Base-by-base conservation (phyloP, 495 filamentous ascomycete species). In the Penicillium bovifimosum region DNA sequence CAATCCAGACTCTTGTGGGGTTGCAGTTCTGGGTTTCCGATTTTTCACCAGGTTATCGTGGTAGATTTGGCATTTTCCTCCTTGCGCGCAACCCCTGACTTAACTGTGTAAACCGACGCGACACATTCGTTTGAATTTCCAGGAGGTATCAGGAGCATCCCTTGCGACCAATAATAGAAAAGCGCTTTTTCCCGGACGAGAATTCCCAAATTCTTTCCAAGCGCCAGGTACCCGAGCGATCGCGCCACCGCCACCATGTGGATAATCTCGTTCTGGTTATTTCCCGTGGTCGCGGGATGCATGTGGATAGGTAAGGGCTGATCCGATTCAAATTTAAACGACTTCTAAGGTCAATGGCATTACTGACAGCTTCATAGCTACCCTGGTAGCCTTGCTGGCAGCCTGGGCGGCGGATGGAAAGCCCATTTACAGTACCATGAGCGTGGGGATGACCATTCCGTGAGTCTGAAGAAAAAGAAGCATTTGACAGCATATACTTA, bases 231-330 rank as follows among this genome's bases (percentile, higher is more conserved):
- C 44, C 44, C 32, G 24, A 36, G 33, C 7, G 45, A 33, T 47
- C 45, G 24, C 20, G 20, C 28, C 18, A 10, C 1, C 1, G 29
- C 28, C 38, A 63, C 42, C 38, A 64, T 67, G 63, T 66, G 60
- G 52, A 65, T 65, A 48, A 39, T 79, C 18, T 72, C 71, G 10
- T 74, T 71, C 54, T 80, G 87, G 86, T 60, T 88, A 17, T 76
- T 89, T 40, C 88, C 88, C 42, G 67, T 91, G 35, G 74, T 91
- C 41, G 84, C 85, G 41, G 80, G 80, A 48, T 60, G 78, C 41
- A 72, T 84, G 62, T 92, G 88, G 88, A 78, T 91, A 7, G 75
- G 77, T 66, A 78, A 68, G 55, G n/a, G 5, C 18, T 11, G 10
- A 20, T 24, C 20, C 4, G 20, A 24, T 24, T 2, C 20, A 24